Evolutionary conservation across 441 rosid genomes (phyloP).

Genomic region (Breynia disticha): DNA sequence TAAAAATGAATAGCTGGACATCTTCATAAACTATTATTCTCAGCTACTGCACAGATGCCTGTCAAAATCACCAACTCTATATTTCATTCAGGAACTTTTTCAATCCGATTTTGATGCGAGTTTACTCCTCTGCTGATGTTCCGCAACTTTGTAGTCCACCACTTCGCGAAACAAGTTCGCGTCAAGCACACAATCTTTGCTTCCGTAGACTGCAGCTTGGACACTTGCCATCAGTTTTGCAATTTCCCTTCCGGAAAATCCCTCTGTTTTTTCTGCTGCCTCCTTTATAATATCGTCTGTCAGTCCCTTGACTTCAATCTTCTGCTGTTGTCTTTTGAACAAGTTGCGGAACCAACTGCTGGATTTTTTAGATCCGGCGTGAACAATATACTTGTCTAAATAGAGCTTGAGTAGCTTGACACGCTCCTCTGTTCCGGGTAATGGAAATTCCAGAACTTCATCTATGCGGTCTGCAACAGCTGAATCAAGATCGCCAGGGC

Average conservation of each 20-base stretch:
- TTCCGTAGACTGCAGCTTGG: constrained; percentile 85
- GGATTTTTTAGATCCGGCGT: constrained; percentile 57
- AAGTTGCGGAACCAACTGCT: constrained; percentile 49
- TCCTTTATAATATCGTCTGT: constrained; percentile 63
- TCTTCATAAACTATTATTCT: too few species aligned
- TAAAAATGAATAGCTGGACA: too few species aligned
- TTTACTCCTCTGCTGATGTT: constrained; percentile 69
- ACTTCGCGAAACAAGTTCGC: constrained; percentile 64
- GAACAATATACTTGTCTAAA: constrained; percentile 72
- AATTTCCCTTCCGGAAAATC: constrained; percentile 76
- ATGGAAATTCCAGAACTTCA: constrained; percentile 76
- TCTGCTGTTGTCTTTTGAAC: constrained; percentile 51
- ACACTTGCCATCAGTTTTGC: constrained; percentile 82
- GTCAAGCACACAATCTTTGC: constrained; percentile 65
- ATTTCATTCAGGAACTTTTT: not conserved
- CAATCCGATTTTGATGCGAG: constrained; percentile 30
- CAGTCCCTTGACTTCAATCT: constrained; percentile 64
- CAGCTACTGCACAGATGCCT: too few species aligned
- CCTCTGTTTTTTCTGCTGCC: constrained; percentile 68
- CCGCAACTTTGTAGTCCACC: constrained; percentile 76
- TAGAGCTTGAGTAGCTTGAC: constrained; percentile 77
- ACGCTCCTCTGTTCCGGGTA: constrained; percentile 79
- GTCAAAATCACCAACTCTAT: too few species aligned
- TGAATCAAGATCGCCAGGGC: constrained; percentile 93
- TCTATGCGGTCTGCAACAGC: constrained; percentile 88